Evolutionary conservation across 768 basidiomycete genomes (phyloP), one percentile per base, ranked within the genome.

Genomic region (Russula foetens): DNA sequence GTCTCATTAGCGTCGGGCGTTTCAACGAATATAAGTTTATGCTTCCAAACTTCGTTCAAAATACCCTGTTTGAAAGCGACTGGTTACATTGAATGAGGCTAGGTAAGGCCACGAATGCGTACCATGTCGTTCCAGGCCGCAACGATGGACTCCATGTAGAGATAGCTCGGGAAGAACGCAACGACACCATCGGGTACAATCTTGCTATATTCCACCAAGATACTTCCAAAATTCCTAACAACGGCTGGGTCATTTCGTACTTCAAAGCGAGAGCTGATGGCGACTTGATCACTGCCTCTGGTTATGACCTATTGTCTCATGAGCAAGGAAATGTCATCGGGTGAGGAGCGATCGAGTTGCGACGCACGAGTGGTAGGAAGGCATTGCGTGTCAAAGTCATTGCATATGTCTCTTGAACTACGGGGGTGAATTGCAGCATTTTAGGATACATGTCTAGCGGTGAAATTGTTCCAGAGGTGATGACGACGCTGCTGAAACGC

Each of bases 51-150:
- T 78, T 99, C 95, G 69, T 95, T 98, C 63, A 99, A 77, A 66
- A 99, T 98, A 43, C 96, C 96, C 97, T 99, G 69, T 29, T 19
- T 31, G 11, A 17, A 60, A 33, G 29, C 14, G 39, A 46, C 51
- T 9, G 26, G 46, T 56, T 24, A 60, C 5, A n/a, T 38, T 31
- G 9, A 9, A 44, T 35, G 21, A 3, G 28, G 19, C 3, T 31
- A 1, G 21, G 19, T 43, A 12, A 4, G 2, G 19, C 50, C 38
- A n/a, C 73, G 73, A 58, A 31, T 48, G 31, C 87, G 54, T 71
- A 95, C 97, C 97, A 99, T 99, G 72, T 99, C 97, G 70, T 98
- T 98, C 97, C 97, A 99, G n/a, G 97, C 97, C 2, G 94, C 93
- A 12, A 98, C 97, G 60, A 99, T 99, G 24, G 92, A 94, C 73